Evolutionary conservation across 768 basidiomycete species (phyloP).

Genomic region (Hypsizygus marmoreus): DNA sequence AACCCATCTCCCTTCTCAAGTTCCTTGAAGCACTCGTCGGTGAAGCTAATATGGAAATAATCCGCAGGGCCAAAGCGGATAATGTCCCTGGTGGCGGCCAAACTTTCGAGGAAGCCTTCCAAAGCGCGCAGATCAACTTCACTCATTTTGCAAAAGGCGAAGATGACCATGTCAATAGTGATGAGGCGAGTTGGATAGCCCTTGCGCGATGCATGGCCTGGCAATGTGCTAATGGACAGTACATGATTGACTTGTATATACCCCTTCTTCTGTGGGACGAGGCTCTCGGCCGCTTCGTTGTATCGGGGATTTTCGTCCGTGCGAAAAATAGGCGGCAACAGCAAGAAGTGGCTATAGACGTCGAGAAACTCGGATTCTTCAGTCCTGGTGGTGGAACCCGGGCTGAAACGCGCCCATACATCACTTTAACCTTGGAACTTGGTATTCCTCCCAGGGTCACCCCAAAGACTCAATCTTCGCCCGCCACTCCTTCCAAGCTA

Average conservation of each 20-base stretch:
- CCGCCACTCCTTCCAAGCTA: not conserved
- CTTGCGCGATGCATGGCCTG: not conserved
- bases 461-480: not conserved
- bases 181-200: not conserved
- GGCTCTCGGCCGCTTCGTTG: constrained; percentile 29
- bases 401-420: constrained; percentile 4
- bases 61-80: not conserved
- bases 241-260: constrained; percentile 5
- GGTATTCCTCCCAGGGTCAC: not conserved
- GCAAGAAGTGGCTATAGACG: constrained; percentile 1
- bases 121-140: not conserved
- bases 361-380: constrained; percentile 6
- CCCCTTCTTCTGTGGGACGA: constrained; percentile 32
- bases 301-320: not conserved
- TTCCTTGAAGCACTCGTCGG: not conserved
- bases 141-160: constrained; percentile 4
- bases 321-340: not conserved
- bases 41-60: not conserved
- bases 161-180: constrained; percentile 1
- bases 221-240: too few species aligned
- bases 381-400: not conserved
- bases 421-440: constrained; percentile 6
- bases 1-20: not conserved
- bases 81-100: not conserved
- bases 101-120: constrained; percentile 1